A percentile compares a stretch with the other conserved stretches of the same genome.
phyloP scores from a whole-genome alignment of 352 stramenopile species.

The Phytophthora sp. region DNA sequence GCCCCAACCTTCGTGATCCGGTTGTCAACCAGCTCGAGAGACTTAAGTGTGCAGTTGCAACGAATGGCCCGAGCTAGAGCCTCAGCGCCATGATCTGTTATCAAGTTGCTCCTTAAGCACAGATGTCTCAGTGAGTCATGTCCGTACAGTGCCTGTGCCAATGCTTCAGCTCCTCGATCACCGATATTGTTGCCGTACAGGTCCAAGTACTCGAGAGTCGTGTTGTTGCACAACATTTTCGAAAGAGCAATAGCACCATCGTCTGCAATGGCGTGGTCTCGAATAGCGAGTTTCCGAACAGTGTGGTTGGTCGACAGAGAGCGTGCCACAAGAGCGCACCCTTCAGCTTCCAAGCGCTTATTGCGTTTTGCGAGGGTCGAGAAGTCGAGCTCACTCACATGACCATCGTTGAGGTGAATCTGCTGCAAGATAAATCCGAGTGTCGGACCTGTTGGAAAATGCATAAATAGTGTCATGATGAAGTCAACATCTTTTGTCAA shows the following conservation, averaged over 20 bases:
- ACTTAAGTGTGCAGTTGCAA: constrained; percentile 70
- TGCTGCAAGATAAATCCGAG: constrained; percentile 58
- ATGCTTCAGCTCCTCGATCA: constrained; percentile 56
- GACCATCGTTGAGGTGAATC: constrained; percentile 66
- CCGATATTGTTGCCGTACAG: constrained; percentile 75
- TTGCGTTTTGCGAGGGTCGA: constrained; percentile 61
- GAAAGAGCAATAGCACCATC: constrained; percentile 63
- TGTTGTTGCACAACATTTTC: constrained; percentile 76
- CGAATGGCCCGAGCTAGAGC: constrained; percentile 62
- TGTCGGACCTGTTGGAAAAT: constrained; percentile 49
- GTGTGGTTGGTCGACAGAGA: constrained; percentile 68
- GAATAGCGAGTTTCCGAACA: constrained; percentile 67
- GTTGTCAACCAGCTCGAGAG: constrained; percentile 69
- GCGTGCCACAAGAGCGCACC: constrained; percentile 66
- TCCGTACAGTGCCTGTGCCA: constrained; percentile 75
- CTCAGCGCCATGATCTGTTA: constrained; percentile 56
- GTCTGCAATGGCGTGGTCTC: constrained; percentile 75
- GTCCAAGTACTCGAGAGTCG: constrained; percentile 71
- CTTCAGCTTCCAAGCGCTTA: constrained; percentile 58
- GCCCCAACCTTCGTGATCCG: constrained; percentile 53
- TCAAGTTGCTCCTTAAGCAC: constrained; percentile 64
- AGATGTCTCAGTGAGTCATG: constrained; percentile 72
- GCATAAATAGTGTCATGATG: background rate
- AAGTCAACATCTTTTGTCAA: constrained; percentile 10
- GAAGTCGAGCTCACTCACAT: constrained; percentile 75